Conservation (phyloP, 148 eudicot genomes). For the Pharnaceum exiguum region DNA sequence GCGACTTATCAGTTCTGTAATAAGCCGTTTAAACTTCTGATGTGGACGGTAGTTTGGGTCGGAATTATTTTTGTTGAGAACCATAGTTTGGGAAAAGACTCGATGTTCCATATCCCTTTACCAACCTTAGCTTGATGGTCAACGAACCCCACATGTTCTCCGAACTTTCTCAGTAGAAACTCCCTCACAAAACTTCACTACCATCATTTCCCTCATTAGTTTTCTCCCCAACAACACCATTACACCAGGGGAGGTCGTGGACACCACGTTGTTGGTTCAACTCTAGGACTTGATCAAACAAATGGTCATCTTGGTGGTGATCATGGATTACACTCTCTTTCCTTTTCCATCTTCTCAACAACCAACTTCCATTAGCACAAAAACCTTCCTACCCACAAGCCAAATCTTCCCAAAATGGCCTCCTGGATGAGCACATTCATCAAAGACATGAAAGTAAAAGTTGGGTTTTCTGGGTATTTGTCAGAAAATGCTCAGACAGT, state of each 20-base stretch:
- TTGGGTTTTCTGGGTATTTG: conserved; percentile 16
- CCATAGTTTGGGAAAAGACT: too few relatives aligned
- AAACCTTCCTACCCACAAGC: background rate
- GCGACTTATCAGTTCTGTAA: too few relatives aligned
- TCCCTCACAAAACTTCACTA: background rate
- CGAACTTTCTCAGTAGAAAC: conserved; percentile 9
- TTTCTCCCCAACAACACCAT: background rate
- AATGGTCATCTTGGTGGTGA: background rate
- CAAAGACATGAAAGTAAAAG: conserved; percentile 22
- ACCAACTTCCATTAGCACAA: conserved; percentile 5
- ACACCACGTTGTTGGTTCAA: conserved; percentile 10
- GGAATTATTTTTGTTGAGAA: too few relatives aligned
- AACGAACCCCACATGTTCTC: conserved; percentile 7
- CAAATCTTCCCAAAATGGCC: conserved; percentile 17
- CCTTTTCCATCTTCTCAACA: background rate
- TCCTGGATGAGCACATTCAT: conserved; percentile 25
- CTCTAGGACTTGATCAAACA: conserved; percentile 3
- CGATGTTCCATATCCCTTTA: too few relatives aligned
- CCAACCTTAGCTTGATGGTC: background rate
- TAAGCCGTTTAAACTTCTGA: too few relatives aligned
- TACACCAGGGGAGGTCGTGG: background rate
- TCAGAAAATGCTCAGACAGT: background rate
- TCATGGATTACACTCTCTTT: conserved; percentile 12
- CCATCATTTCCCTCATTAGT: background rate
- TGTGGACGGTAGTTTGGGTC: too few relatives aligned